These are phyloP conservation scores for Sordariomycetes sp. DNA, from an alignment of 2,329 filamentous ascomycete genomes.

Conservation along the genomic window DNA sequence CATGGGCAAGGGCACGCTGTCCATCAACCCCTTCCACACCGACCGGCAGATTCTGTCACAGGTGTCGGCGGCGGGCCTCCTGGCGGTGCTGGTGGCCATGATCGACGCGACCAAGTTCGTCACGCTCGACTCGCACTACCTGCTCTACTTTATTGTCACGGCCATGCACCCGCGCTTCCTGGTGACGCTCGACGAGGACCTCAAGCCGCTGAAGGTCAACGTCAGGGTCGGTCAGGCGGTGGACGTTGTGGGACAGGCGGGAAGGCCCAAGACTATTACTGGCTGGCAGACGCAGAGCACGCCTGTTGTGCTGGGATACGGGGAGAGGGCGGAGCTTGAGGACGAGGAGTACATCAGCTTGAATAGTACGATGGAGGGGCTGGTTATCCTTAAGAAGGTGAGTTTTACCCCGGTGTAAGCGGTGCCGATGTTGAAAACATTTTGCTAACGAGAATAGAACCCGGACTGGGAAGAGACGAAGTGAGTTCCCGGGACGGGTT, in stretches of 20 bases:
- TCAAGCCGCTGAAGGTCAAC: conserved; percentile 89
- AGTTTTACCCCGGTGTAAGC: conserved; percentile 14
- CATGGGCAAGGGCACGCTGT: conserved; percentile 97
- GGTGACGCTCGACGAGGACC: conserved; percentile 86
- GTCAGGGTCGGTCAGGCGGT: conserved; percentile 96
- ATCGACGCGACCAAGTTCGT: conserved; percentile 88
- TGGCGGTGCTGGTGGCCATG: conserved; percentile 83
- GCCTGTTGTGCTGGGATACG: conserved; percentile 87
- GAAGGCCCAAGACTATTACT: conserved; percentile 95
- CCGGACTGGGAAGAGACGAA: conserved; percentile 5
- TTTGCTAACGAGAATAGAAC: conserved; percentile 1
- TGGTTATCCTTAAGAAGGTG: conserved; percentile 96
- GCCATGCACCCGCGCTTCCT: conserved; percentile 96
- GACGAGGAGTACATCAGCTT: conserved; percentile 95
- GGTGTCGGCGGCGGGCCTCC: conserved; percentile 77
- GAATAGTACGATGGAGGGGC: conserved; percentile 80
- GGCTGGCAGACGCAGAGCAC: conserved; percentile 99
- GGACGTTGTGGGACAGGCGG: conserved; percentile 93
- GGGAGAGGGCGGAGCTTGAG: conserved; percentile 90
- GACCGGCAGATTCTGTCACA: conserved; percentile 91
- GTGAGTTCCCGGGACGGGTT: background rate
- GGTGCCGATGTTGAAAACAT: background rate
- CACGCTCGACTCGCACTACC: conserved; percentile 62
- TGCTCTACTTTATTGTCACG: conserved; percentile 92
- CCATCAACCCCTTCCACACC: conserved; percentile 97